Conservation (phyloP, 805 yeast species). For the Saccharomycopsis sp. region DNA sequence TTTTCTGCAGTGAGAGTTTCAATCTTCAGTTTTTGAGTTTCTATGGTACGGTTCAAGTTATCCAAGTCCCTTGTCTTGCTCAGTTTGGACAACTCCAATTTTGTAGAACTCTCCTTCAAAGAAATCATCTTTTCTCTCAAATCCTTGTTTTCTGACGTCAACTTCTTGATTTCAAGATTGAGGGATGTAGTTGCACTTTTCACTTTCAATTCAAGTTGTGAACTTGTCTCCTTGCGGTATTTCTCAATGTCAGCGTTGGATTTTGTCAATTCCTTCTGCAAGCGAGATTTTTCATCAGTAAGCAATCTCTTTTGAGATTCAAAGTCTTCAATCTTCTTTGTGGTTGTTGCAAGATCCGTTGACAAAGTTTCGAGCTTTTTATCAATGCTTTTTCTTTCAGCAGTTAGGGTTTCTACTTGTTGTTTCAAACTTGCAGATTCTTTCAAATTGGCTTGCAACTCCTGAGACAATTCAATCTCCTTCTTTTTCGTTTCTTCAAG, state of each 20-base stretch:
- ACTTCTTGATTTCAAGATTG: slow-evolving; percentile 18
- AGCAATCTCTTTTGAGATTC: slow-evolving; percentile 29
- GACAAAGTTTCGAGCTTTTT: slow-evolving; percentile 26
- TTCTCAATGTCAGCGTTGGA: slow-evolving; percentile 19
- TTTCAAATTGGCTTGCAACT: slow-evolving; percentile 29
- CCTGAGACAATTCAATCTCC: slow-evolving; percentile 55
- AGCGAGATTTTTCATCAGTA: slow-evolving; percentile 25
- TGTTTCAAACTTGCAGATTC: slow-evolving; percentile 28
- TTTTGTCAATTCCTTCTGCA: slow-evolving; percentile 26
- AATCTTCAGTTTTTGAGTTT: slow-evolving; percentile 21
- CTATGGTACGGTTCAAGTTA: slow-evolving; percentile 16
- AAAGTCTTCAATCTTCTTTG: slow-evolving; percentile 28
- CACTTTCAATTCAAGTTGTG: slow-evolving; percentile 18
- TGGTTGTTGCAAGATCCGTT: slow-evolving; percentile 28
- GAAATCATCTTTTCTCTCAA: slow-evolving; percentile 26
- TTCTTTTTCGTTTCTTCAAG: slow-evolving; percentile 36
- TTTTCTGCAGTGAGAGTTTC: slow-evolving; percentile 18
- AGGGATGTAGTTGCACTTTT: slow-evolving; percentile 19
- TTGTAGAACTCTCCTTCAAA: slow-evolving; percentile 22
- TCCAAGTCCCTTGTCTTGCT: slow-evolving; percentile 19
- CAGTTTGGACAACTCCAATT: slow-evolving; percentile 17
- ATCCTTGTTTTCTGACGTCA: slow-evolving; percentile 17
- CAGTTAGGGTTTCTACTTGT: slow-evolving; percentile 26
- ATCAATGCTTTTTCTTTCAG: slow-evolving; percentile 28
- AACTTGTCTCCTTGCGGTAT: slow-evolving; percentile 8